Percentiles rank a stretch among this genome's conserved stretches.
These are phyloP conservation scores for Metschnikowia picachoensis DNA, from an alignment of 805 yeast species.

Conservation along the genomic window DNA sequence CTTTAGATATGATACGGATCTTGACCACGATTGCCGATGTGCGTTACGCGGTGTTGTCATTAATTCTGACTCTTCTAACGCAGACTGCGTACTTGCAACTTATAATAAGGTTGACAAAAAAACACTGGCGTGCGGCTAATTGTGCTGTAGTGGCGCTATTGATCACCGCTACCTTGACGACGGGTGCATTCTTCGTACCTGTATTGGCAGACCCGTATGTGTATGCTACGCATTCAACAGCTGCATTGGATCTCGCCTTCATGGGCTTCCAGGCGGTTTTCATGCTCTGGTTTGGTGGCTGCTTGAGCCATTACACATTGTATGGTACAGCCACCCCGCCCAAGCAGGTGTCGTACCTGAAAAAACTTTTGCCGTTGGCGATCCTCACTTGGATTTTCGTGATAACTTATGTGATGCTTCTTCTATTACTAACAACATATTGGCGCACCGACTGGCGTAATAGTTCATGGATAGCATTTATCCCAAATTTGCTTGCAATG, in stretches of 20 bases:
- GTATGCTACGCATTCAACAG: constrained; percentile 5
- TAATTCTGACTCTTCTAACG: constrained; percentile 42
- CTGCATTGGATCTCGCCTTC: constrained; percentile 1
- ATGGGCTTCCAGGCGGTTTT: constrained; percentile 25
- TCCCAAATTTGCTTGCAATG: constrained; percentile 43
- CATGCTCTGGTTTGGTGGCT: constrained; percentile 27
- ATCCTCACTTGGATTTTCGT: constrained; percentile 39
- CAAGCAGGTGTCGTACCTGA: constrained; percentile 43
- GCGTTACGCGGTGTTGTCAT: constrained; percentile 35
- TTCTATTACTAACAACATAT: constrained; percentile 24
- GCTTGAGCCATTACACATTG: constrained; percentile 37
- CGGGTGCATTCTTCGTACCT: constrained; percentile 7
- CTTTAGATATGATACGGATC: constrained; percentile 48
- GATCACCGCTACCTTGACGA: constrained; percentile 16
- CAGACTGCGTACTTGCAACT: constrained; percentile 57
- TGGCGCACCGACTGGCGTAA: constrained; percentile 34
- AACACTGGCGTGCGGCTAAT: constrained; percentile 26
- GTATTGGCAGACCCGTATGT: constrained; percentile 13
- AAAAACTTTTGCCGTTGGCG: constrained; percentile 47
- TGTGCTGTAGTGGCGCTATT: constrained; percentile 20
- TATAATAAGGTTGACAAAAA: constrained; percentile 23
- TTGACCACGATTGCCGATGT: constrained; percentile 35
- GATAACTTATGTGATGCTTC: constrained; percentile 32
- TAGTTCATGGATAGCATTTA: constrained; percentile 47
- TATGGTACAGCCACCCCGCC: constrained; percentile 28